A percentile compares a stretch with the other conserved stretches of the same genome.
Evolutionary conservation across 2,329 filamentous ascomycete genomes (phyloP).

Genomic region (Beauveria rudraprayagi): DNA sequence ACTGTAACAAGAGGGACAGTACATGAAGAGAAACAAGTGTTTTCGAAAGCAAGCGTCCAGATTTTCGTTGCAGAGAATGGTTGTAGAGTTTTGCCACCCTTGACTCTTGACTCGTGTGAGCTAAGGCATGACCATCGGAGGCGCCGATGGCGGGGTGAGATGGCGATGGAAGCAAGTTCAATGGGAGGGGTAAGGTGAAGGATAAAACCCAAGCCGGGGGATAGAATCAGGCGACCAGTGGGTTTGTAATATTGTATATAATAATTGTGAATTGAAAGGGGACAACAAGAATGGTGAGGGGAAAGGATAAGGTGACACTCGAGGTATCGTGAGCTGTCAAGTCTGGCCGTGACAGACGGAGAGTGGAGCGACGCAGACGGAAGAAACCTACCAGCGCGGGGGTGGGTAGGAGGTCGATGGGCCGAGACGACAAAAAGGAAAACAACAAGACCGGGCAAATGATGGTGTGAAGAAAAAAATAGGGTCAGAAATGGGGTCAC

Average conservation of each 20-base stretch:
- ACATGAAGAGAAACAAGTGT: not conserved
- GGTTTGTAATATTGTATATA: not conserved
- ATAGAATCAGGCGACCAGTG: not conserved
- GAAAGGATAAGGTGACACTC: constrained; percentile 1
- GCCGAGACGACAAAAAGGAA: not conserved
- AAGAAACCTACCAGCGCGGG: not conserved
- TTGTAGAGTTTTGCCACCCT: constrained; percentile 8
- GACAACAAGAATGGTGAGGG: not conserved
- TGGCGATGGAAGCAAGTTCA: not conserved
- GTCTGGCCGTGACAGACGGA: not conserved
- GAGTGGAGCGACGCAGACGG: not conserved
- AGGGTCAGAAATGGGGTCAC: not conserved
- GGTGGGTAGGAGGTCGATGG: not conserved
- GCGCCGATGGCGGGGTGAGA: constrained; percentile 8
- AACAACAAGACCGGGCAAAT: too few species aligned
- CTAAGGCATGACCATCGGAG: constrained; percentile 7
- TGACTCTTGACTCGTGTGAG: constrained; percentile 12
- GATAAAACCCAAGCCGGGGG: not conserved
- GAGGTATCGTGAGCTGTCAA: constrained; percentile 5
- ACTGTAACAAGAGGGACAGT: not conserved
- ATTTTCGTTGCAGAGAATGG: not conserved
- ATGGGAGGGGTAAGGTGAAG: not conserved
- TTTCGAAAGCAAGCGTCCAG: not conserved
- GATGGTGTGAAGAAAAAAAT: not conserved
- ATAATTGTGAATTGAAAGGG: not conserved